Base-by-base conservation (phyloP, 2,329 filamentous ascomycete genomes). In the Thelonectria discophora region DNA sequence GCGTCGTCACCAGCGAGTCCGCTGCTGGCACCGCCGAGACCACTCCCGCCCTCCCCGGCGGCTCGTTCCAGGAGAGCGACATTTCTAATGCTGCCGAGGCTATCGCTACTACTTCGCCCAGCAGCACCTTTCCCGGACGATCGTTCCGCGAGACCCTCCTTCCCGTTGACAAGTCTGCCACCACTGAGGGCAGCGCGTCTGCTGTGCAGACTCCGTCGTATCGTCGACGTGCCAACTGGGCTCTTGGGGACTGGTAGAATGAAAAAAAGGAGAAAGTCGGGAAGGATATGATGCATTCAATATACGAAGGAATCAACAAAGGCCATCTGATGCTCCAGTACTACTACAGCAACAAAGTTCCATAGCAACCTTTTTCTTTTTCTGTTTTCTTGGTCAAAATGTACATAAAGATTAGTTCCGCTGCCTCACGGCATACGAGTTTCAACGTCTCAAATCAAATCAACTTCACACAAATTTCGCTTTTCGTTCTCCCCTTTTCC, bases 171-270 rank as follows among this genome's bases (percentile, higher is more conserved):
- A 51, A 49, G 10, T 49, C 48, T 2, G n/a, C 20, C 10, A 27
- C 50, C 11, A 42, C 21, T 24, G 3, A 3, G 21, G 6, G 61
- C 30, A 24, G 61, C 24, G 34, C 59, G 37, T 30, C 27, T 64
- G 60, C 21, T 58, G 63, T 55, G 62, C 70, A 17, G 47, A 59
- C 24, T 62, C 65, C 45, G 17, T 69, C 45, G 17, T 69, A 71
- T 51, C 69, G 67, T 24, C 61, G 63, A 18, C 71, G 71, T 21
- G 52, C 51, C 18, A 66, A 64, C 59, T 72, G 71, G 71, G 70
- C 64, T 20, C 62, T 72, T 54, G 70, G 70, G 27, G 50, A 61
- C 51, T 65, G 64, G 18, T 71, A 70, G 60, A 53, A 49, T 5
- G 20, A 10, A 8, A 30, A 8, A 10, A 9, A 30, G 2, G 5